phyloP scores from a whole-genome alignment of 768 basidiomycete genomes.

The Filobasidium wieringae region DNA sequence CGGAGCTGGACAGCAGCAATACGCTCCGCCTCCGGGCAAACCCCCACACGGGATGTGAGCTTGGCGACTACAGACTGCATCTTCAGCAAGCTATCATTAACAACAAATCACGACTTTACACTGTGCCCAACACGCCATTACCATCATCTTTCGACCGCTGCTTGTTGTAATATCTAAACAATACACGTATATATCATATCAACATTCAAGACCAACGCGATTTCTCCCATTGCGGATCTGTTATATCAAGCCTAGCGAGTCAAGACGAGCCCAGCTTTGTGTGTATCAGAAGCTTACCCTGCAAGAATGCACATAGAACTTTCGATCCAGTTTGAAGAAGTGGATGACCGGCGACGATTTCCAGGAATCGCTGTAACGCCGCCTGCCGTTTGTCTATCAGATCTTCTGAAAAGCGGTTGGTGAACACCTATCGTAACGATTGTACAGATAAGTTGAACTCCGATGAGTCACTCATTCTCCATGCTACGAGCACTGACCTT shows the following conservation, averaged over 20 bases:
- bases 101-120: too few relatives aligned
- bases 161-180: too few relatives aligned
- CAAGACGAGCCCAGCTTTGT: too few relatives aligned
- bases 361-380: constrained; percentile 86
- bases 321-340: constrained; percentile 94
- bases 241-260: background rate
- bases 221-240: background rate
- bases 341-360: constrained; percentile 93
- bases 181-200: too few relatives aligned
- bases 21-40: background rate
- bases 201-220: background rate
- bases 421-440: constrained; percentile 60
- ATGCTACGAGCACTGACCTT: constrained; percentile 51
- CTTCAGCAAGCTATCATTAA: too few relatives aligned
- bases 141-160: too few relatives aligned
- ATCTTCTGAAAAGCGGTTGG: constrained; percentile 94
- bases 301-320: constrained; percentile 86
- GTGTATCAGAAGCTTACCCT: constrained; percentile 44
- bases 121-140: too few relatives aligned
- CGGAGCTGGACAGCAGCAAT: background rate
- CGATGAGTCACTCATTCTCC: background rate
- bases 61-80: too few relatives aligned
- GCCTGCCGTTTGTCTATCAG: constrained; percentile 85
- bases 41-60: background rate
- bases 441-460: background rate